Evolutionary conservation across 2,329 filamentous ascomycete genomes (phyloP).

Genomic region (Aureobasidium lini): DNA sequence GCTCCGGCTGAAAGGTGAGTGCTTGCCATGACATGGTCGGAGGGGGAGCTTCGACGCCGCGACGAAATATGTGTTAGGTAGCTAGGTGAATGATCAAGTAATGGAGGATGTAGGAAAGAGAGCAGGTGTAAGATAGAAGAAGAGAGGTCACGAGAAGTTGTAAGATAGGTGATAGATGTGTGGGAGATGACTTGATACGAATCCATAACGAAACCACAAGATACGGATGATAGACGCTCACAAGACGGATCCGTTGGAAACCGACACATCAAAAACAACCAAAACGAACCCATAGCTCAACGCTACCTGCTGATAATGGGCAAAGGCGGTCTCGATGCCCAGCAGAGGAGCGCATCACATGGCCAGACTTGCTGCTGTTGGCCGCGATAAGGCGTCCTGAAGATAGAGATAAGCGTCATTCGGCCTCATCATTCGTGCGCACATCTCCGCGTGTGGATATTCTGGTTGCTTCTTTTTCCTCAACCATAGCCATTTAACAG

Average conservation of each 20-base stretch:
- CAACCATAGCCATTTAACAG: constrained; percentile 3
- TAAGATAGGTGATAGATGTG: neutral
- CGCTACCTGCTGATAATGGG: constrained; percentile 10
- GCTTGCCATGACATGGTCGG: constrained; percentile 24
- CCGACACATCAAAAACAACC: constrained; percentile 3
- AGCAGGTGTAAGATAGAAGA: neutral
- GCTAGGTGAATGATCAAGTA: neutral
- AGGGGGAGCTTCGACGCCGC: neutral
- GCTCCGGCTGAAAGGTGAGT: constrained; percentile 27
- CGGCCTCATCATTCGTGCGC: neutral
- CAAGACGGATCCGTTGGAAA: neutral
- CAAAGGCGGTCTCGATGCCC: neutral
- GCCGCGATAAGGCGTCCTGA: constrained; percentile 11
- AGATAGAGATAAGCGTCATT: constrained; percentile 11
- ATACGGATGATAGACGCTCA: constrained; percentile 11
- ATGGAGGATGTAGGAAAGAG: neutral
- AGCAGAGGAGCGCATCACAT: constrained; percentile 2
- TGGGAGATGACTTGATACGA: neutral
- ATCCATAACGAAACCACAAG: constrained; percentile 1
- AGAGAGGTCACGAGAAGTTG: neutral
- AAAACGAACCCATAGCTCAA: neutral
- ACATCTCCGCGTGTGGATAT: neutral
- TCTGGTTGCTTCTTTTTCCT: neutral
- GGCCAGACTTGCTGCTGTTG: constrained; percentile 2
- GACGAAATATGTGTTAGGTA: neutral